Evolutionary conservation across 2,329 filamentous ascomycete species (phyloP).

Genomic region (Teratosphaeria gauchensis): DNA sequence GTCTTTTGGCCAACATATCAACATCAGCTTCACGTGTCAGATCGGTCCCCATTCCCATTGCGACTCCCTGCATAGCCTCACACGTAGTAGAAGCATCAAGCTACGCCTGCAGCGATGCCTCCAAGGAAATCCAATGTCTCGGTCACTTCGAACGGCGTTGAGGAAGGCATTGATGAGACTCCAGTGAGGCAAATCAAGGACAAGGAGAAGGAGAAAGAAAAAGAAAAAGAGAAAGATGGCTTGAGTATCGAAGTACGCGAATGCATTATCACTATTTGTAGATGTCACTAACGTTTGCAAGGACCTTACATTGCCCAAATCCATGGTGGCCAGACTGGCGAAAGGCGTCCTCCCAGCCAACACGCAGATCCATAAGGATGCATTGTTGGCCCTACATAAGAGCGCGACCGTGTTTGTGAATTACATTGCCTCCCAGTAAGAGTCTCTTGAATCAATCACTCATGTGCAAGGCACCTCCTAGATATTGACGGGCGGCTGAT

Average conservation of each 20-base stretch:
- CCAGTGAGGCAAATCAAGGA: slow-evolving; percentile 24
- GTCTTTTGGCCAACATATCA: background rate
- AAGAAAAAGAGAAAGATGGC: slow-evolving; percentile 22
- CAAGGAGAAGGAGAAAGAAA: slow-evolving; percentile 24
- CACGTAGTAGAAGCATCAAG: background rate
- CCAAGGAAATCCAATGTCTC: slow-evolving; percentile 40
- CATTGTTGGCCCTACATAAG: slow-evolving; percentile 68
- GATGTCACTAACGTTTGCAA: slow-evolving; percentile 23
- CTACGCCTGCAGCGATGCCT: slow-evolving; percentile 28
- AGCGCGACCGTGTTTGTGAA: slow-evolving; percentile 77
- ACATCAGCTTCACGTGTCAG: background rate
- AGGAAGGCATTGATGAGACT: slow-evolving; percentile 23
- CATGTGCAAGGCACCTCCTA: background rate
- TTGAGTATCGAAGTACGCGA: slow-evolving; percentile 34
- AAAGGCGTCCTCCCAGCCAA: slow-evolving; percentile 73
- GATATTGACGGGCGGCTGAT: background rate
- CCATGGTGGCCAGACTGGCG: slow-evolving; percentile 68
- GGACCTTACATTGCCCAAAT: slow-evolving; percentile 71
- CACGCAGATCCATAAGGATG: slow-evolving; percentile 75
- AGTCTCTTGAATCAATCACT: slow-evolving; percentile 10
- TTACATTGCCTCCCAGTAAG: slow-evolving; percentile 66
- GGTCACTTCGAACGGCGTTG: slow-evolving; percentile 28
- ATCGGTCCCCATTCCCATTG: background rate
- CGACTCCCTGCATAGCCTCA: background rate
- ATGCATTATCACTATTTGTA: slow-evolving; percentile 3